Evolutionary conservation across 2,329 filamentous ascomycete species (phyloP).

Genomic region (Microsporum audouinii): DNA sequence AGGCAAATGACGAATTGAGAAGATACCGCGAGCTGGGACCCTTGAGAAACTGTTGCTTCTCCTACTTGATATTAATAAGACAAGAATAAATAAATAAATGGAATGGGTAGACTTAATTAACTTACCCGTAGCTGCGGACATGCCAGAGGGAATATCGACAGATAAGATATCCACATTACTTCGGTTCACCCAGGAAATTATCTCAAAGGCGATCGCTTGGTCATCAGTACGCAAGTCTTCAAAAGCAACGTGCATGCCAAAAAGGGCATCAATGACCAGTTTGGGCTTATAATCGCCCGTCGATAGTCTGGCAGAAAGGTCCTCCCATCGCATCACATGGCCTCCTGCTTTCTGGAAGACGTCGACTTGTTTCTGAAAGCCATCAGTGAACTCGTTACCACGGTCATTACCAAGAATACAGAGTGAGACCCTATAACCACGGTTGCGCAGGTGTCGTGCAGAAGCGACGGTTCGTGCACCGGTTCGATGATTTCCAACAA

Average conservation of each 20-base stretch:
- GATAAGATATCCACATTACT: slow-evolving; percentile 71
- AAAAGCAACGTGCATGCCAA: slow-evolving; percentile 78
- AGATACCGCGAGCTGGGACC: slow-evolving; percentile 65
- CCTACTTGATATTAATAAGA: slow-evolving; percentile 25
- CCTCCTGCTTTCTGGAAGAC: slow-evolving; percentile 77
- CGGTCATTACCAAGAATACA: slow-evolving; percentile 78
- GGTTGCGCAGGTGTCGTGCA: slow-evolving; percentile 74
- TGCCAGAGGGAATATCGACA: slow-evolving; percentile 82
- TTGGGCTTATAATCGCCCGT: slow-evolving; percentile 56
- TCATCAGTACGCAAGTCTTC: slow-evolving; percentile 76
- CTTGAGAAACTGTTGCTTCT: slow-evolving; percentile 52
- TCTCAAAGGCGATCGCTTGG: slow-evolving; percentile 71
- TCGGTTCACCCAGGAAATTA: slow-evolving; percentile 89
- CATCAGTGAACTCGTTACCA: slow-evolving; percentile 67
- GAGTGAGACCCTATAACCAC: slow-evolving; percentile 67
- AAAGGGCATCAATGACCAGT: slow-evolving; percentile 76
- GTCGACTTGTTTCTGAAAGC: slow-evolving; percentile 67
- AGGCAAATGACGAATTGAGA: slow-evolving; percentile 75
- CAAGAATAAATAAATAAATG: slow-evolving; percentile 27
- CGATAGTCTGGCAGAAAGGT: slow-evolving; percentile 40
- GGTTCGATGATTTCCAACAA: slow-evolving; percentile 92
- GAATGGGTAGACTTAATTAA: slow-evolving; percentile 23
- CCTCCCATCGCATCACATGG: slow-evolving; percentile 52
- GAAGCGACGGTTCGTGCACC: slow-evolving; percentile 76
- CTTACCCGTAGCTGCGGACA: slow-evolving; percentile 66